Conservation (phyloP, 2,329 filamentous ascomycete species). For the Colletotrichum lini region DNA sequence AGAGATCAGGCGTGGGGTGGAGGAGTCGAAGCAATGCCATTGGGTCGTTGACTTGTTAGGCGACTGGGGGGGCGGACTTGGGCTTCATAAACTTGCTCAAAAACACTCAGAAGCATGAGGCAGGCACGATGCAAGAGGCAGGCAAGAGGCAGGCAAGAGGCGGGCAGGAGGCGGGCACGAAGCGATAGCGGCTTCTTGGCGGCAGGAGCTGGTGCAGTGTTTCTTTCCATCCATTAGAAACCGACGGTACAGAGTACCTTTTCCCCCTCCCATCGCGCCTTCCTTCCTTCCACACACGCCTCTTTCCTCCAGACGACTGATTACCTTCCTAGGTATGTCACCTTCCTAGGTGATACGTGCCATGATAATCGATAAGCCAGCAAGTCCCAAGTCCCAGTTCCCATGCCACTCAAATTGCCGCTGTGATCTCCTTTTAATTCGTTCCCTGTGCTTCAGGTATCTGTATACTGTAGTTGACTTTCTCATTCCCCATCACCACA, state of each 20-base stretch:
- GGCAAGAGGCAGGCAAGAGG: no score
- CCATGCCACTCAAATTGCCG: no score
- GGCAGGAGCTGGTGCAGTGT: background rate
- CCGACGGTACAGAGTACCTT: background rate
- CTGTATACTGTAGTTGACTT: background rate
- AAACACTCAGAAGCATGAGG: slow-evolving; percentile 41
- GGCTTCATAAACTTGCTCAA: slow-evolving; percentile 46
- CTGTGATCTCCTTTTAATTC: background rate
- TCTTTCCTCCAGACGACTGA: background rate
- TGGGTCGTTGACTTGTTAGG: slow-evolving; percentile 7
- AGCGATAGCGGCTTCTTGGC: slow-evolving; percentile 35
- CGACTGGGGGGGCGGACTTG: background rate
- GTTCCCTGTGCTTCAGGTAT: background rate
- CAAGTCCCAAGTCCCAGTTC: no score
- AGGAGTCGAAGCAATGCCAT: background rate
- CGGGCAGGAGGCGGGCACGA: slow-evolving; percentile 3
- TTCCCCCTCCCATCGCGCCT: background rate
- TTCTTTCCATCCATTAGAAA: background rate
- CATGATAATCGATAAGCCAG: background rate
- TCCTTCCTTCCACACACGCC: background rate
- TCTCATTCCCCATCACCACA: background rate
- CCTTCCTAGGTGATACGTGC: background rate
- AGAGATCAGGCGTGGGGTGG: slow-evolving; percentile 6
- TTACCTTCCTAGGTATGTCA: background rate
- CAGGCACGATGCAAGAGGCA: background rate